Base-by-base conservation (phyloP, 2,329 filamentous ascomycete genomes). In the Alternaria arbusti region DNA sequence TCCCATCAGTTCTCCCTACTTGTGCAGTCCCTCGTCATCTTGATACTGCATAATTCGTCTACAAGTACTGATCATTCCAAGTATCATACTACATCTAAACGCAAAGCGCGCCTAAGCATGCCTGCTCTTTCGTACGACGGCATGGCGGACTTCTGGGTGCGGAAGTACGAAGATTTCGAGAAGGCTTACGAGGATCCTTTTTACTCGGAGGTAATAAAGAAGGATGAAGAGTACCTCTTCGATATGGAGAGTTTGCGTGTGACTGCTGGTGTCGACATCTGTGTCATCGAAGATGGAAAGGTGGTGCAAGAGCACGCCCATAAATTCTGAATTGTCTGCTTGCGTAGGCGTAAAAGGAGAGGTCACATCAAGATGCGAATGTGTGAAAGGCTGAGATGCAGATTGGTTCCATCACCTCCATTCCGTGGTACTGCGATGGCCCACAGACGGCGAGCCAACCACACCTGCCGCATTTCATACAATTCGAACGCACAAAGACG, bases 111-210 rank as follows among this genome's bases (percentile, higher is more conserved):
- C 30, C 62, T 67, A 12, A 57, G 55, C 13, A 63, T 72, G 46
- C 63, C 64, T 54, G 63, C 65, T 3, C 54, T 69, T 12, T 57
- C 67, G 0, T 74, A 69, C 46, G 71, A 71, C 44, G 71, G 69
- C 23, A 70, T 69, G 56, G 72, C 66, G 12, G 73, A 74, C 25
- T 76, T 76, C 49, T 74, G 68, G 55, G 66, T 74, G 17, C 66
- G 52, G 43, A 70, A 63, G 2, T 75, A 68, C 13, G 67, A 73
- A 26, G 70, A 74, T 43, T 75, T 71, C 22, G 63, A 74, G 44
- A 65, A 58, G 40, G 72, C 71, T 2, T 75, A 73, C 17, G 50
- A 66, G 17, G 72, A 74, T 58, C 61, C 63, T 28, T 69, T 70
- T 28, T 75, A 75, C 54, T 13, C 57, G 28, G 57, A 69, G 0